Evolutionary conservation across 306 rosid genomes (phyloP), one percentile per base, ranked within the genome.

Genomic region (Gleditsia sinensis): DNA sequence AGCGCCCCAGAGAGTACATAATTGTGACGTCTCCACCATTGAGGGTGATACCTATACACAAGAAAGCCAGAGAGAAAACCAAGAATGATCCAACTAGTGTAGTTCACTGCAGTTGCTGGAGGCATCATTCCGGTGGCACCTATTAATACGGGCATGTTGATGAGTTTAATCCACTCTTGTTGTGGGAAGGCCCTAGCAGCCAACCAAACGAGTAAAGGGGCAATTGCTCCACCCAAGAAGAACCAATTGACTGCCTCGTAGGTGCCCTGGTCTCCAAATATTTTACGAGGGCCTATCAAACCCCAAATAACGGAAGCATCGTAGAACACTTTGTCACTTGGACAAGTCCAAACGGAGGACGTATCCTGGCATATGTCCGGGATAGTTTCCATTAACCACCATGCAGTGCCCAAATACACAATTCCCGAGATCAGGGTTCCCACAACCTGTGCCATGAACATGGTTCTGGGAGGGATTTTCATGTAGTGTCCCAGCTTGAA

Each of bases 361-460:
- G 87, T 76, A n/a, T 91, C 96, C 33, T 79, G 28, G 76, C 97
- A 94, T 81, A 94, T 94, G 71, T 87, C 89, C 0, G 96, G 94
- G 59, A 94, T 94, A 57, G 84, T 86, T 58, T 87, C 97, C 91
- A 94, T 83, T 39, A 94, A 78, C 98, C 98, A 94, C 98, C 97
- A 94, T 6, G 98, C 98, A 0, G 97, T 91, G 1, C 84, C 70
- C 71, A 91, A 75, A 60, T 94, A 91, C 43, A 94, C 97, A 4
- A 88, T 0, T 34, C 67, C 75, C 0, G 98, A 94, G 0, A 94
- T 77, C 0, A 94, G 42, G 9, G 98, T 91, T 65, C 96, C 98
- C 1, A 94, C 96, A 32, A 91, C 98, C 89, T 91, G 98, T 13
- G 96, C 97, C 97, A 94, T 91, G 86, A 94, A 94, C 97, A 91